phyloP scores from a whole-genome alignment of 257 asterid genomes.

The Forsythia suspensa region DNA sequence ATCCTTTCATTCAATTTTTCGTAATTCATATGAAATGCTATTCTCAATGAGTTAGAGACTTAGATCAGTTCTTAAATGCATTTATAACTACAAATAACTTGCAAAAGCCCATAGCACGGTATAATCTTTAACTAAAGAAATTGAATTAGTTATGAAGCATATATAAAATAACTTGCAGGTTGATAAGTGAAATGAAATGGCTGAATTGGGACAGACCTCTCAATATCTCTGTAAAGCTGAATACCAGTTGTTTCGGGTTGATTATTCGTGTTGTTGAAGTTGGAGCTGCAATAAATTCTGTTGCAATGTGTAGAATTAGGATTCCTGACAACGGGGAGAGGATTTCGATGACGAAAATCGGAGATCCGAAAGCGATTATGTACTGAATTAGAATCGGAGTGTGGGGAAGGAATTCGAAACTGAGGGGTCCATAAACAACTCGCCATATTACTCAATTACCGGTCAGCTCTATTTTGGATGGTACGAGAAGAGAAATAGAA shows the following conservation, averaged over 20 bases:
- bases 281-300: slow-evolving; percentile 41
- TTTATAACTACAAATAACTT: neutral
- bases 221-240: slow-evolving; percentile 81
- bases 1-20: too few relatives aligned
- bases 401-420: slow-evolving; percentile 11
- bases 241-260: slow-evolving; percentile 54
- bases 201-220: slow-evolving; percentile 43
- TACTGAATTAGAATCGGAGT: slow-evolving; percentile 19
- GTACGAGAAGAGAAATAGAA: too few relatives aligned
- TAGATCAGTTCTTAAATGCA: neutral
- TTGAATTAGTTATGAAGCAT: neutral
- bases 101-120: neutral
- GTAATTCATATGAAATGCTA: neutral
- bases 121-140: neutral
- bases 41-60: neutral
- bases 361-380: slow-evolving; percentile 11
- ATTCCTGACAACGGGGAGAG: slow-evolving; percentile 22
- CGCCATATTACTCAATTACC: slow-evolving; percentile 29
- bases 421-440: slow-evolving; percentile 36
- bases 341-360: slow-evolving; percentile 35
- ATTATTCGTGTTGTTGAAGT: slow-evolving; percentile 22
- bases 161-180: too few relatives aligned
- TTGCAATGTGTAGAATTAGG: slow-evolving; percentile 27
- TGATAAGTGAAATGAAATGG: too few relatives aligned
- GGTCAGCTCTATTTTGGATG: too few relatives aligned